Evolutionary conservation across 2,329 filamentous ascomycete species (phyloP).

Genomic region (Fusarium dlaminii): DNA sequence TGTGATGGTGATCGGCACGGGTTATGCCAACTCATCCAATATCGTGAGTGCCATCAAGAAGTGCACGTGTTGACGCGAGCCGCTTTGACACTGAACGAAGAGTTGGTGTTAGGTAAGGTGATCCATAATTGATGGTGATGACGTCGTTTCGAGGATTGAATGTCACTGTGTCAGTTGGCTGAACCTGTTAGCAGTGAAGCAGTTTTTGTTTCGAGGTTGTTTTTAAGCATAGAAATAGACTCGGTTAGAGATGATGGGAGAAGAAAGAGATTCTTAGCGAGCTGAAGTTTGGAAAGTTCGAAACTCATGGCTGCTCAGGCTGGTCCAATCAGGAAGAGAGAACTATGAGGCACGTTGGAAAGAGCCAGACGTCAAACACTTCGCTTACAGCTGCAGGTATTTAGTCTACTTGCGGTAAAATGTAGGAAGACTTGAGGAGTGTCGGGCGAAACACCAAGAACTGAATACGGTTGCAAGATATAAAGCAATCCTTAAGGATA

Average conservation of each 20-base stretch:
- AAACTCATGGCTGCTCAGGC: not conserved
- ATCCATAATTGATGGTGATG: conserved; percentile 2
- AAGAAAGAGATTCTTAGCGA: not conserved
- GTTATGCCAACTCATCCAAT: not conserved
- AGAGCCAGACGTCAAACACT: not conserved
- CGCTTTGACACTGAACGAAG: not conserved
- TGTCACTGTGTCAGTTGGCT: not conserved
- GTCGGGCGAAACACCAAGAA: not conserved
- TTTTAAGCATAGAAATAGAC: not conserved
- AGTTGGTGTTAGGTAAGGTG: not conserved
- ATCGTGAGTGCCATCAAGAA: not conserved
- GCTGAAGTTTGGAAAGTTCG: not conserved
- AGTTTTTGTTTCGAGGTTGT: not conserved
- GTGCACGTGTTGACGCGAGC: conserved; percentile 1
- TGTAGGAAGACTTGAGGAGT: not conserved
- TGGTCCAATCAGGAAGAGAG: not conserved
- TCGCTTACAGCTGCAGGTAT: not conserved
- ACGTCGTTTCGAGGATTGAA: not conserved
- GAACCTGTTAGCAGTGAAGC: not conserved
- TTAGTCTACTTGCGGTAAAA: not conserved
- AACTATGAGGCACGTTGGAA: not conserved
- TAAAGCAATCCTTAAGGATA: not conserved
- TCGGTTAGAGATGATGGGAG: not conserved
- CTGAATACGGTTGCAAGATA: not conserved
- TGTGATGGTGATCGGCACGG: conserved; percentile 22